These are phyloP conservation scores for Candida sp. DNA, from an alignment of 1,139 yeast species.

Conservation along the genomic window DNA sequence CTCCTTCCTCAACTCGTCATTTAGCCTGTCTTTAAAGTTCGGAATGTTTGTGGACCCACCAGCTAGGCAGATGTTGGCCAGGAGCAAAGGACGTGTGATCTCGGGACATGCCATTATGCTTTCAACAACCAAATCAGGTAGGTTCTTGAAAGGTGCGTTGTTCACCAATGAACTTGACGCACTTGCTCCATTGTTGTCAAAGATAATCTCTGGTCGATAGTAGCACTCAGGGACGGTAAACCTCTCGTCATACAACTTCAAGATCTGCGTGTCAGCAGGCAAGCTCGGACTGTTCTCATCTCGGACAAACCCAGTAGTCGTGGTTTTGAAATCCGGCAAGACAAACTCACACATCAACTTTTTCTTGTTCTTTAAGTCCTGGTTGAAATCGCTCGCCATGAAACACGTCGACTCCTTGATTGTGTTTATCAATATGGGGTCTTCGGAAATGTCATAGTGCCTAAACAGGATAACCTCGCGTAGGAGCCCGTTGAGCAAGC, in stretches of 20 bases:
- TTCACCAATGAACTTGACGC: constrained; percentile 37
- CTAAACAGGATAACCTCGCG: constrained; percentile 88
- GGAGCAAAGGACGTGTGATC: constrained; percentile 73
- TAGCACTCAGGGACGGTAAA: constrained; percentile 87
- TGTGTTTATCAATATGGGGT: constrained; percentile 81
- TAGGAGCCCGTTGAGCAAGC: constrained; percentile 78
- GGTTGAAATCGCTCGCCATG: constrained; percentile 60
- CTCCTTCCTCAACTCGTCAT: constrained; percentile 63
- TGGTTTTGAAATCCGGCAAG: constrained; percentile 86
- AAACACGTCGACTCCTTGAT: constrained; percentile 85
- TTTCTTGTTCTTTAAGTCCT: constrained; percentile 47
- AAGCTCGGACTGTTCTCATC: constrained; percentile 16
- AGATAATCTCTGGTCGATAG: constrained; percentile 79
- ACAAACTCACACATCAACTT: constrained; percentile 62
- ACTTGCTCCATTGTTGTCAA: constrained; percentile 35
- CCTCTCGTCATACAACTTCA: constrained; percentile 79
- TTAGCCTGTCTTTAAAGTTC: constrained; percentile 66
- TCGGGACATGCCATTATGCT: constrained; percentile 76
- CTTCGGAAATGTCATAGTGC: constrained; percentile 94
- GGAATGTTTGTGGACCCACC: constrained; percentile 85
- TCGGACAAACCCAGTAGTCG: constrained; percentile 66
- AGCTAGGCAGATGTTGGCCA: constrained; percentile 76
- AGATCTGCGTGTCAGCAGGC: constrained; percentile 58
- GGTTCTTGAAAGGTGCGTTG: constrained; percentile 65
- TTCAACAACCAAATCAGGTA: constrained; percentile 79